Base-by-base conservation (phyloP, 208 protist species). In the Naegleria fowleri region DNA sequence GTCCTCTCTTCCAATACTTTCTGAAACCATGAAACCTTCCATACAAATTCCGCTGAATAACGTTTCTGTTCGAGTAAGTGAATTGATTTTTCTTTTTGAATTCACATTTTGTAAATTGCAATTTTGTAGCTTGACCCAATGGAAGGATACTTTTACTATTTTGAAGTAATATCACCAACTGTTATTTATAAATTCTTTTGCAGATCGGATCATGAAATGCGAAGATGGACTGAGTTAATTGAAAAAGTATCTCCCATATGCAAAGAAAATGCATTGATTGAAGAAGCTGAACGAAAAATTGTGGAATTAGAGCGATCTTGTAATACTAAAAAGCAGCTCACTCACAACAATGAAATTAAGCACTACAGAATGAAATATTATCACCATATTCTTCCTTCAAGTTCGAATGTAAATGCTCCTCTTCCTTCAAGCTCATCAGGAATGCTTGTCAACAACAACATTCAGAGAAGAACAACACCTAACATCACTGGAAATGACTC, bases 311-410 rank as follows among this genome's bases (percentile, higher is more conserved):
- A 79, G n/a, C 19, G 67, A 79, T 36, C 16, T 36, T 11, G 29
- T 13, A 79, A 79, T 36, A 79, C 67, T 36, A 36, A 36, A 79
- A 79, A 79, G n/a, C 67, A 79, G n/a, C n/a, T 79, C 19, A 36
- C 16, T 79, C 67, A 79, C 29, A 79, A 79, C n/a, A 79, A 79
- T 79, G 67, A 79, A 79, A 79, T 79, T 36, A 19, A 33, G 19
- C 67, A 79, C 29, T 79, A 79, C 36, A 79, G 67, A 79, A 79
- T 79, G 67, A 79, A 79, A 79, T 79, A 79, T 79, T 79, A 79
- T 33, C 67, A 79, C 9, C 67, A 79, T 79, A 79, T 79, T 36
- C n/a, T 79, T 36, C 67, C 67, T 79, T 79, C 67, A 36, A 48
- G 43, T 7, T 36, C 67, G n/a, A 79, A 33, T 79, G n/a, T 33